Conservation (phyloP, 768 basidiomycete species). For the Leucosporidium scottii region DNA sequence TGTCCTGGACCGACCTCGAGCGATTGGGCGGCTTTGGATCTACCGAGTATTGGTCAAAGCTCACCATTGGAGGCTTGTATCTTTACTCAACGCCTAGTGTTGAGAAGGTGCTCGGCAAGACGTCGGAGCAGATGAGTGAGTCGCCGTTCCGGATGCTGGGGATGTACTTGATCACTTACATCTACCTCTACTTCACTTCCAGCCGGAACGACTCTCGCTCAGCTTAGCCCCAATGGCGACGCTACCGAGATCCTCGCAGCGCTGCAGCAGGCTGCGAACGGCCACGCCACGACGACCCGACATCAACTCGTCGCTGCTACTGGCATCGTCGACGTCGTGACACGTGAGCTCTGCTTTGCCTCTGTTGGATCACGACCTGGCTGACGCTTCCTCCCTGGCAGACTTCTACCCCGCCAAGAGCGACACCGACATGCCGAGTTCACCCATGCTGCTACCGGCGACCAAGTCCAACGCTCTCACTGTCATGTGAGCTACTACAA, state of each 20-base stretch:
- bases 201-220: conserved; percentile 37
- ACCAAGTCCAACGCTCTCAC: background rate
- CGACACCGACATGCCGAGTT: background rate
- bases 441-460: background rate
- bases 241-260: conserved; percentile 36
- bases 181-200: background rate
- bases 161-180: conserved; percentile 6
- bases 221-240: conserved; percentile 36
- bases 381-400: background rate
- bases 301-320: conserved; percentile 39
- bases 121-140: conserved; percentile 21
- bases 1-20: conserved; percentile 56
- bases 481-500: background rate
- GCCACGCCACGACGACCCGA: conserved; percentile 37
- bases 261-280: conserved; percentile 34
- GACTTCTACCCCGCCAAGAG: conserved; percentile 31
- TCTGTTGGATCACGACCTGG: background rate
- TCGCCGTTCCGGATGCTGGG: too few species aligned
- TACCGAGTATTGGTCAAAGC: conserved; percentile 46
- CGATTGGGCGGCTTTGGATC: conserved; percentile 51
- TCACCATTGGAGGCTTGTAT: conserved; percentile 45
- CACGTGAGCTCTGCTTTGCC: conserved; percentile 37
- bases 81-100: conserved; percentile 42
- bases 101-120: conserved; percentile 42
- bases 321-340: conserved; percentile 42